Conservation (phyloP, 192 early-diverging fungal genomes). For the Linnemannia schmuckeri region DNA sequence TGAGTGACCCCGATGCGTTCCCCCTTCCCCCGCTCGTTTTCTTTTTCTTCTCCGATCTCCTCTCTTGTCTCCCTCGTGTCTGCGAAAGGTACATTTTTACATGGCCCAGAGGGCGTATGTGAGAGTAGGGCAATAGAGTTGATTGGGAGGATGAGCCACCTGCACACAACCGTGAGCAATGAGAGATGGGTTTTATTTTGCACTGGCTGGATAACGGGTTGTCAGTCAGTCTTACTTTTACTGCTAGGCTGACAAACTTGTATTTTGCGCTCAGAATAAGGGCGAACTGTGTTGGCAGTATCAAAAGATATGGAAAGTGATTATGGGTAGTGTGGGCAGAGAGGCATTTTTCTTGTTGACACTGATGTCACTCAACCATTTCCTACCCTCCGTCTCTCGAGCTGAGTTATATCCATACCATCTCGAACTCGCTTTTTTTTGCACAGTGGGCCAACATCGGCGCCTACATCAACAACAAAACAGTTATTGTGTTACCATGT, state of each 20-base stretch:
- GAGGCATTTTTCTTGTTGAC: neutral
- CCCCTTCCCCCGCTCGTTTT: neutral
- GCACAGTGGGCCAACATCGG: neutral
- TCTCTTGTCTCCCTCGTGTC: neutral
- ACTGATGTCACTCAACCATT: constrained; percentile 1
- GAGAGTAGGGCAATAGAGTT: neutral
- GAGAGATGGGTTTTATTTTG: neutral
- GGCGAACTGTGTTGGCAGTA: too few species aligned
- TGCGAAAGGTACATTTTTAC: neutral
- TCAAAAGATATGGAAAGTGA: neutral
- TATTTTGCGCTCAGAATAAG: neutral
- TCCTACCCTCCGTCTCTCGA: neutral
- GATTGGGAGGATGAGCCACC: neutral
- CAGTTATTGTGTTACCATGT: neutral
- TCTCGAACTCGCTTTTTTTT: constrained; percentile 4
- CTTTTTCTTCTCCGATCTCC: neutral
- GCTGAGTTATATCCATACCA: constrained; percentile 4
- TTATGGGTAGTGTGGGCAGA: neutral
- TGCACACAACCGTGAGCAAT: neutral
- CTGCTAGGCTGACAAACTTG: neutral
- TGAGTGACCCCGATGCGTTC: constrained; percentile 3
- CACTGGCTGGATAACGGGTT: neutral
- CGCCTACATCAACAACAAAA: neutral
- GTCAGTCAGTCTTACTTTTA: neutral
- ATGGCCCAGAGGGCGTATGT: neutral